A percentile compares a stretch with the other conserved stretches of the same genome.
phyloP scores from a whole-genome alignment of 2,329 filamentous ascomycete genomes.

The Fusarium illudens region DNA sequence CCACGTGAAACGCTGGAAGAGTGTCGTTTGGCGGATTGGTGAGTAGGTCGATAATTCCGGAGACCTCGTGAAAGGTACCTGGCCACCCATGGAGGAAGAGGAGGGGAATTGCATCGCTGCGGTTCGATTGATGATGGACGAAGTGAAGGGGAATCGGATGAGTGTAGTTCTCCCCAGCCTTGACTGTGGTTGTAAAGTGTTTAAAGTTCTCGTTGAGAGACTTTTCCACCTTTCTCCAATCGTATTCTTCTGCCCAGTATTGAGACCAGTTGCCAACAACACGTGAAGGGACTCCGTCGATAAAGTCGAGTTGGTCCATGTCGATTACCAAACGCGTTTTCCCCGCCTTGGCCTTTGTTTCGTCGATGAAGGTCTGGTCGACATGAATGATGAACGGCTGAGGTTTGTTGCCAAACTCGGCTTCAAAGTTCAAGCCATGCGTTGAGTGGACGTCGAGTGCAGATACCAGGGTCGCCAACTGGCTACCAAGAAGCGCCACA shows the following conservation, averaged over 20 bases:
- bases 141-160: constrained; percentile 21
- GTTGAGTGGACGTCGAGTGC: neutral
- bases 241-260: constrained; percentile 8
- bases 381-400: neutral
- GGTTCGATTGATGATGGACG: constrained; percentile 10
- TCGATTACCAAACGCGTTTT: neutral
- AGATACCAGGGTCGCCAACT: neutral
- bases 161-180: neutral
- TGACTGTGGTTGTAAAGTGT: constrained; percentile 18
- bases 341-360: neutral
- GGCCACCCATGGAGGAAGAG: constrained; percentile 56
- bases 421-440: neutral
- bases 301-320: neutral
- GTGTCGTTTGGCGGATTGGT: constrained; percentile 37
- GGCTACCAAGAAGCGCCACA: neutral
- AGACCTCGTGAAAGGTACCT: constrained; percentile 51
- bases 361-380: neutral
- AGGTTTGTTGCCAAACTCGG: neutral
- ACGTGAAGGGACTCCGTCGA: neutral
- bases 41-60: constrained; percentile 47
- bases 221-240: constrained; percentile 1
- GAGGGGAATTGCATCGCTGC: constrained; percentile 49
- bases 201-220: constrained; percentile 11
- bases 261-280: neutral
- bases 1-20: constrained; percentile 55